Percentiles rank a stretch among this genome's conserved stretches.
phyloP scores from a whole-genome alignment of 352 stramenopile species.

The Phytophthora quininea region DNA sequence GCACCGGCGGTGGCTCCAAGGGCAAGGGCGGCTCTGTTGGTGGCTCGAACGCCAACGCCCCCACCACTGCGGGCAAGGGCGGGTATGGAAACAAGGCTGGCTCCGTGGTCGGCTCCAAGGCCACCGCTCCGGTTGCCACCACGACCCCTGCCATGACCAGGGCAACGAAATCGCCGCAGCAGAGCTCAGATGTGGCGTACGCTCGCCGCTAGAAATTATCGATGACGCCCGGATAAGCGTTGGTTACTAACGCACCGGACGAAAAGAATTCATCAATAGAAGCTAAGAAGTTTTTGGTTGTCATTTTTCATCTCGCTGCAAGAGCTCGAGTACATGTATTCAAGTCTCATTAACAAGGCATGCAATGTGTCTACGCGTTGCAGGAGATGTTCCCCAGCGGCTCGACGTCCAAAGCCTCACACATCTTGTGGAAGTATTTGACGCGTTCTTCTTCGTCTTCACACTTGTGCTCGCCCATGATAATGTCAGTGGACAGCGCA shows the following conservation, averaged over 20 bases:
- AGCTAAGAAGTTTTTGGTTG: too few relatives aligned
- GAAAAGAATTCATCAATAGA: too few relatives aligned
- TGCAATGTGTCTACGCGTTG: conserved; percentile 29
- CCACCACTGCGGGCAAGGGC: background rate
- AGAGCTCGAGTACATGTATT: too few relatives aligned
- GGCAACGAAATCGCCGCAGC: background rate
- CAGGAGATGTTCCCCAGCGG: conserved; percentile 42
- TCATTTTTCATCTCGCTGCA: too few relatives aligned
- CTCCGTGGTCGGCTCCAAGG: conserved; percentile 7
- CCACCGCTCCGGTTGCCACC: background rate
- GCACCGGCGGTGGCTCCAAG: background rate
- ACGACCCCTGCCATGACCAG: background rate
- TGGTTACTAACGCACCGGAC: too few relatives aligned
- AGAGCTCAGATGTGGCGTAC: too few relatives aligned
- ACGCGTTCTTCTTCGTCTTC: conserved; percentile 50
- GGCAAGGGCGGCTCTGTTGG: background rate
- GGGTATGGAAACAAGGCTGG: conserved; percentile 1
- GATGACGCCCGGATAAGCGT: too few relatives aligned
- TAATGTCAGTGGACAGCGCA: conserved; percentile 47
- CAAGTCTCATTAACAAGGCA: too few relatives aligned
- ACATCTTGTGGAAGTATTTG: conserved; percentile 31
- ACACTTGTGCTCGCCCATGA: conserved; percentile 56
- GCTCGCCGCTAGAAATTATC: too few relatives aligned
- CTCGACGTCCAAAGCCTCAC: conserved; percentile 35
- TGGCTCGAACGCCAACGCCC: background rate